Conservation (phyloP, 768 basidiomycete species). For the Trametes cinnabarina region DNA sequence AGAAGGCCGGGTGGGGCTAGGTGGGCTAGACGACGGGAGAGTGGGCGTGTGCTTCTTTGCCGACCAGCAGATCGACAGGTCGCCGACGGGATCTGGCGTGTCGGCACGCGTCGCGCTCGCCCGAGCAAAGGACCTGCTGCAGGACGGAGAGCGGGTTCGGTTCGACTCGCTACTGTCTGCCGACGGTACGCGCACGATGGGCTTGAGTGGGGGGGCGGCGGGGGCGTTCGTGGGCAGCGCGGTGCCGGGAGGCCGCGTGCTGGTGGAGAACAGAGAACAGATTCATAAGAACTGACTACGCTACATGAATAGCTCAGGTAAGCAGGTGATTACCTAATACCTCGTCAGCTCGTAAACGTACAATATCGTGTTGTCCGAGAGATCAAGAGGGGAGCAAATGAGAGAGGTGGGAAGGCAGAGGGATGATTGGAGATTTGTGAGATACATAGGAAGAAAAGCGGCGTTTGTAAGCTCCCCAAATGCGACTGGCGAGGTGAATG, state of each 20-base stretch:
- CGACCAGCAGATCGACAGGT: slow-evolving; percentile 40
- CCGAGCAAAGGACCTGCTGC: slow-evolving; percentile 30
- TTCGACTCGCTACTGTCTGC: slow-evolving; percentile 35
- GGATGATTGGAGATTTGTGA: background rate
- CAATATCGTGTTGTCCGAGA: no score
- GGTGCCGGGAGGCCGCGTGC: slow-evolving; percentile 19
- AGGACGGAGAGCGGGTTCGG: slow-evolving; percentile 29
- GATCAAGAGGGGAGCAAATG: no score
- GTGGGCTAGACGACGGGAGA: slow-evolving; percentile 17
- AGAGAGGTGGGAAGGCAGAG: background rate
- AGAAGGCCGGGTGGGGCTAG: slow-evolving; percentile 13
- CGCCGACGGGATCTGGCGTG: slow-evolving; percentile 40
- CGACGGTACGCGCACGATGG: no score
- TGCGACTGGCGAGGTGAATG: background rate
- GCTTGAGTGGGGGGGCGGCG: background rate
- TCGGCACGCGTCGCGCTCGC: slow-evolving; percentile 38
- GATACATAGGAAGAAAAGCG: background rate
- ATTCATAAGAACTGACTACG: background rate
- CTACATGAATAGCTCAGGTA: background rate
- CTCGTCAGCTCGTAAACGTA: background rate
- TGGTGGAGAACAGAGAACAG: slow-evolving; percentile 27
- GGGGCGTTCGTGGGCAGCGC: slow-evolving; percentile 14
- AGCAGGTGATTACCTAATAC: background rate
- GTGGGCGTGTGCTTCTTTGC: slow-evolving; percentile 38
- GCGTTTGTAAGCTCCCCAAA: background rate